Evolutionary conservation across 805 yeast genomes (phyloP).

Genomic region (Zygotorulaspora danielsina): DNA sequence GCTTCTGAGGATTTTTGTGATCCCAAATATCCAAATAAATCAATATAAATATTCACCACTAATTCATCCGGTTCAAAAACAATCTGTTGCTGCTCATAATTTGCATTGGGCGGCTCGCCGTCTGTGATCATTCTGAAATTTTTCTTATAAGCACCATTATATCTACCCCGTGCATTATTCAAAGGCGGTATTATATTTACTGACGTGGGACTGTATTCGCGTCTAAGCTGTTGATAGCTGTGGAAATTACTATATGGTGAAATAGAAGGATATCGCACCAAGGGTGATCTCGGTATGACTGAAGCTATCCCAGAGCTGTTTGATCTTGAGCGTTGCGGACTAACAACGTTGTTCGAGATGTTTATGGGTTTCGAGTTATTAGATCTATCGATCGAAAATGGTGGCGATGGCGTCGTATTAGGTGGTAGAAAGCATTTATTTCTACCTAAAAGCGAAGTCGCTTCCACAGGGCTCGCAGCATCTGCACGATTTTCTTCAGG

Average conservation of each 20-base stretch:
- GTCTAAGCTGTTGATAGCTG: neutral
- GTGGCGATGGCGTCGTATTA: neutral
- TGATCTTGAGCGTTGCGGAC: slow-evolving; percentile 14
- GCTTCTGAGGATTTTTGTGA: slow-evolving; percentile 28
- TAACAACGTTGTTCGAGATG: neutral
- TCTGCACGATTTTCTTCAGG: neutral
- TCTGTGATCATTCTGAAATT: slow-evolving; percentile 17
- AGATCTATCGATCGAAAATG: neutral
- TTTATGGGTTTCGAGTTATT: neutral
- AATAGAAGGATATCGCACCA: slow-evolving; percentile 9
- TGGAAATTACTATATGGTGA: slow-evolving; percentile 8
- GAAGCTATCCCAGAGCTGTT: slow-evolving; percentile 8
- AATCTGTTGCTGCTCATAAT: slow-evolving; percentile 8
- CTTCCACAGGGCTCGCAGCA: slow-evolving; percentile 1
- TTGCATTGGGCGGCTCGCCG: neutral
- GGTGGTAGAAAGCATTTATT: slow-evolving; percentile 1
- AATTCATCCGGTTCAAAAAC: slow-evolving; percentile 31
- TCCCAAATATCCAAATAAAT: slow-evolving; percentile 26
- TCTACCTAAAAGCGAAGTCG: neutral
- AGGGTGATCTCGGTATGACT: slow-evolving; percentile 6
- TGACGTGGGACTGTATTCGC: slow-evolving; percentile 3
- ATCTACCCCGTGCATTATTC: slow-evolving; percentile 5
- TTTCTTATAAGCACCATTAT: slow-evolving; percentile 7
- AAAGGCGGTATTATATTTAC: slow-evolving; percentile 5
- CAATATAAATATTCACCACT: slow-evolving; percentile 24